Conservation (phyloP, 768 basidiomycete species). For the Candolleomyces aberdarensis region DNA sequence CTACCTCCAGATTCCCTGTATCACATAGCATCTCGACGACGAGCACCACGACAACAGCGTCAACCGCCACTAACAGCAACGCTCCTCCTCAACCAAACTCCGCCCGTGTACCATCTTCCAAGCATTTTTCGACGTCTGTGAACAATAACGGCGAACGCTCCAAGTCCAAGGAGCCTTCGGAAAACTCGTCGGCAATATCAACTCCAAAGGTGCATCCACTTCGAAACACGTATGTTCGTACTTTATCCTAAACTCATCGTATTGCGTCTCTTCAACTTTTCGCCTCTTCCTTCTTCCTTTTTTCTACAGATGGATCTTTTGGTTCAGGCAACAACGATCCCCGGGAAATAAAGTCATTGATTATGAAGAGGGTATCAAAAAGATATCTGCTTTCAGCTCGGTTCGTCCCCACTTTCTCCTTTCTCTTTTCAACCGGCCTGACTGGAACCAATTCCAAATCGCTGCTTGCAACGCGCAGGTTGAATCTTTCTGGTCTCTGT, state of each 20-base stretch:
- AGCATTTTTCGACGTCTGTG: slow-evolving; percentile 61
- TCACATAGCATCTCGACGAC: not conserved
- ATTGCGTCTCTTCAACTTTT: slow-evolving; percentile 12
- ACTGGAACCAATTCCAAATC: not conserved
- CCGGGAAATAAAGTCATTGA: slow-evolving; percentile 87
- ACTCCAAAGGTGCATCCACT: slow-evolving; percentile 61
- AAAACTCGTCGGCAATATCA: slow-evolving; percentile 31
- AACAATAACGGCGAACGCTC: slow-evolving; percentile 37
- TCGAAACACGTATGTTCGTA: slow-evolving; percentile 86
- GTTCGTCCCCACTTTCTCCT: slow-evolving; percentile 30
- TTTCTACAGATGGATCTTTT: slow-evolving; percentile 76
- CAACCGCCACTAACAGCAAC: slow-evolving; percentile 21
- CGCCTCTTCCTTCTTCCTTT: slow-evolving; percentile 18
- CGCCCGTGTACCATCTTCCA: slow-evolving; percentile 47
- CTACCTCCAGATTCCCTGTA: slow-evolving; percentile 61
- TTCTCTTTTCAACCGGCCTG: not conserved
- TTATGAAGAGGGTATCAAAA: slow-evolving; percentile 95
- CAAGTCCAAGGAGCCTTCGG: slow-evolving; percentile 37
- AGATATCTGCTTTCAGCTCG: slow-evolving; percentile 85
- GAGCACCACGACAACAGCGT: slow-evolving; percentile 18
- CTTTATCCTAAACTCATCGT: slow-evolving; percentile 21
- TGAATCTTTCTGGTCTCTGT: slow-evolving; percentile 94
- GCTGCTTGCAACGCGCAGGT: slow-evolving; percentile 43
- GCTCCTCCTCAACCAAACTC: slow-evolving; percentile 34
- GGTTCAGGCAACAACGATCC: slow-evolving; percentile 87